Evolutionary conservation across 83 land plant species (phyloP), one percentile per base, ranked within the genome.

Genomic region (Picea abies): DNA sequence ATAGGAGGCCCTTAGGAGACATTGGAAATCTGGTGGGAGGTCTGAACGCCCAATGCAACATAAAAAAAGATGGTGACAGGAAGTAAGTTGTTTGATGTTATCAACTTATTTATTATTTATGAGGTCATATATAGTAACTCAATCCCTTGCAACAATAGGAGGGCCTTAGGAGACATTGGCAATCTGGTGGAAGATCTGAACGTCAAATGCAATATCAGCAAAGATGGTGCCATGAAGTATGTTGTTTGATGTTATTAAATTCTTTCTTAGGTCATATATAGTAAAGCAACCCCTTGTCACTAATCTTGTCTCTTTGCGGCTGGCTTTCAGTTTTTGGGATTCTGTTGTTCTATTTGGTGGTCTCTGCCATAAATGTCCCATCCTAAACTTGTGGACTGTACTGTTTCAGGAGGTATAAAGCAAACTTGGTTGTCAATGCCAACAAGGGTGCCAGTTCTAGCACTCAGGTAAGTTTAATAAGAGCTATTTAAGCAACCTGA

Each of bases 21-120:
- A 84, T 80, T 58, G 79, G 86, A 6, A 84, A 84, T 37, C 76
- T 84, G 19, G 83, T 80, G 47, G 86, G 83, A 23, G 83, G 78
- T 19, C 37, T 84, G 47, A 81, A 84, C 17, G 83, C 83, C 15
- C 37, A 84, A 60, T 80, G 86, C 65, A 80, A 63, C 26, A 83
- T 84, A 35, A 84, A 62, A 79, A 84, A 84, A n/a, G 84, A 84
- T 82, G 85, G 52, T 23, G 69, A 3, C 47, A 29, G 29, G 56
- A 20, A 47, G 65, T 81, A 82, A 10, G 58, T 47, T n/a, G 65
- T 82, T 78, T 4, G 56, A n/a, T 73, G 26, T 76, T 44, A 4
- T 81, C 10, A 26, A 16, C 16, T 69, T n/a, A 4, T 56, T 32
- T 70, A 35, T 39, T 70, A 37, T 37, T 4, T 70, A 3, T 56